Base-by-base conservation (phyloP, 495 filamentous ascomycete species). In the Copromyces sp. region DNA sequence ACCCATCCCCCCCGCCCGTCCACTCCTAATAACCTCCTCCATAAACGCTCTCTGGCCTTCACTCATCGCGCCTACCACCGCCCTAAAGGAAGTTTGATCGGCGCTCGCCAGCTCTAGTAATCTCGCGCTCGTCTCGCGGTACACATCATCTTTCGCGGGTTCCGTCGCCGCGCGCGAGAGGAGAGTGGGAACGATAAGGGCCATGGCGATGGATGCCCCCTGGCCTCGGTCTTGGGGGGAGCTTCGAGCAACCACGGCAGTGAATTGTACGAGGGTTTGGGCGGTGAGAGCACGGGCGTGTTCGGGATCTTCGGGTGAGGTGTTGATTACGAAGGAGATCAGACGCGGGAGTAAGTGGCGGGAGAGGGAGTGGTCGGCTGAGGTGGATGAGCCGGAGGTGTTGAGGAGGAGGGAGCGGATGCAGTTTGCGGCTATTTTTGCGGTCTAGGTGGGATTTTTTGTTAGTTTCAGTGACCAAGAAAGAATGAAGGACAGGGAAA, bases 391-490 rank as follows among this genome's bases (percentile, higher is more conserved):
- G 38, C 42, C 29, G 0, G 71, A 45, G 35, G 81, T 85, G 8
- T 89, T 85, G 39, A 93, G 85, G 32, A 96, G 81, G 32, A 99
- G 89, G 4, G 93, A 93, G 59, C 94, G 89, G 69, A 93, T 86
- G 80, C 95, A 98, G 75, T 93, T 92, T 24, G 93, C 90, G 6
- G 95, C 94, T 42, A 97, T 93, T 75, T 92, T 97, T 37, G 93
- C 91, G 77, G 92, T 86, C 91, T 94, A 42, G 70, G 42, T 68
- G 11, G 44, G 24, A 24, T 40, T 53, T 39, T 44, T 68, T 68
- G 37, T 77, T 74, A 73, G 68, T 39, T 39, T 3, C 39, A 24
- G 24, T 24, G 37, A 24, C 53, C 35, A 47, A n/a, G 20, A 6
- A 68, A 74, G 68, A 74, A 11, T 65, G 41, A 5, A 68, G 12